Evolutionary conservation across 257 asterid genomes (phyloP), one percentile per base, ranked within the genome.

Genomic region (Penstemon newberryi): DNA sequence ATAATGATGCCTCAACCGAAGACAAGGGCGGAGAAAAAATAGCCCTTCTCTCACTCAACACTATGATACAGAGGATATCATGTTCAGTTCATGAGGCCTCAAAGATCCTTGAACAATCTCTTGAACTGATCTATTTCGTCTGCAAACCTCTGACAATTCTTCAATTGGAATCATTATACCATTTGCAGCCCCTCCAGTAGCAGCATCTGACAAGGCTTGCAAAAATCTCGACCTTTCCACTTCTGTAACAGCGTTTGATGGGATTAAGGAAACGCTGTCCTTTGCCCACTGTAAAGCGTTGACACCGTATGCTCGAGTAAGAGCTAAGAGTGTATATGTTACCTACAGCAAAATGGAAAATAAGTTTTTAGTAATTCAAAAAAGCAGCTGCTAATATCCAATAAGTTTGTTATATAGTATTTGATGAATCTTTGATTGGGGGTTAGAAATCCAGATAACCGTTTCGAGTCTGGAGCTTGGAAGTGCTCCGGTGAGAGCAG

Each of bases 41-140:
- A 79, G 86, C 86, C 92, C 95, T 81, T 76, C 75, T 75, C 65
- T 75, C 75, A 76, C 81, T 75, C 86, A 67, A 65, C 75, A 54
- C 86, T 87, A 85, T 87, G 83, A 78, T 82, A 82, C 89, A 81
- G 80, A 25, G 15, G 68, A 63, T 56, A 79, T 65, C 74, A 84
- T 78, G 83, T 84, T 85, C 85, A 92, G 51, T 77, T 92, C 98
- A 74, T 72, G 96, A 44, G 96, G 95, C 89, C 91, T 83, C 84
- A 92, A 75, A 78, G 98, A 92, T 79, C 95, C 96, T 84, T 92
- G 98, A 75, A 92, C 96, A 50, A 88, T 85, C 77, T 90, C 98
- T 79, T 88, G 99, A 70, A 93, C 99, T n/a, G 95, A 86, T 79
- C 97, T 78, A 76, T 93, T 93, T 5, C 99, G 96, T 18, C 96